These are phyloP conservation scores for Heliamphora pulchella DNA, from an alignment of 179 eudicot genomes.

Conservation along the genomic window DNA sequence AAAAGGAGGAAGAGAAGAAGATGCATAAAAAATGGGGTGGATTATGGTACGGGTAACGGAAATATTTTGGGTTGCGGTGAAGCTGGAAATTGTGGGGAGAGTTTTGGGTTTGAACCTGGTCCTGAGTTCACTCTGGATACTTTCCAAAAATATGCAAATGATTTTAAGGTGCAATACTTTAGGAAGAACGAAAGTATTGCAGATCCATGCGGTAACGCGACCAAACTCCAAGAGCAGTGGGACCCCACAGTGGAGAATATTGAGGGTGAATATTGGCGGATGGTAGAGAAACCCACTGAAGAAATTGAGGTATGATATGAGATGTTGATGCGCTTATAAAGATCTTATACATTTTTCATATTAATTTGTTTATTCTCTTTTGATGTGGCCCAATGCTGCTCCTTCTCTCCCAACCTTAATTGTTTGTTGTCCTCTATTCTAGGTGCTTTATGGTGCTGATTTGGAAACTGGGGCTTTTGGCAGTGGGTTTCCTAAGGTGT, in stretches of 20 bases:
- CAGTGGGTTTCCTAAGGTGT: conserved; percentile 81
- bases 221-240: conserved; percentile 31
- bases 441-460: conserved; percentile 99
- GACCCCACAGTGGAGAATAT: conserved; percentile 67
- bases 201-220: conserved; percentile 24
- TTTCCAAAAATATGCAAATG: conserved; percentile 77
- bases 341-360: background rate
- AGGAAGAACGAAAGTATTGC: conserved; percentile 33
- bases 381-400: background rate
- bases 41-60: conserved; percentile 28
- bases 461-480: conserved; percentile 93
- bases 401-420: background rate
- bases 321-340: conserved; percentile 15
- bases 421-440: conserved; percentile 7
- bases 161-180: conserved; percentile 78
- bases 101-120: conserved; percentile 94
- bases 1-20: conserved; percentile 82
- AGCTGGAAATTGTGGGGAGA: conserved; percentile 26
- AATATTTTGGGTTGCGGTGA: conserved; percentile 31
- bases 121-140: conserved; percentile 84
- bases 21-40: conserved; percentile 51
- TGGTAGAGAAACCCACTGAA: conserved; percentile 89
- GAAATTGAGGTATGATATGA: conserved; percentile 75
- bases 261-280: conserved; percentile 98
- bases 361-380: background rate